phyloP scores from a whole-genome alignment of 176 grass and related monocot species.

The Triticum urartu region DNA sequence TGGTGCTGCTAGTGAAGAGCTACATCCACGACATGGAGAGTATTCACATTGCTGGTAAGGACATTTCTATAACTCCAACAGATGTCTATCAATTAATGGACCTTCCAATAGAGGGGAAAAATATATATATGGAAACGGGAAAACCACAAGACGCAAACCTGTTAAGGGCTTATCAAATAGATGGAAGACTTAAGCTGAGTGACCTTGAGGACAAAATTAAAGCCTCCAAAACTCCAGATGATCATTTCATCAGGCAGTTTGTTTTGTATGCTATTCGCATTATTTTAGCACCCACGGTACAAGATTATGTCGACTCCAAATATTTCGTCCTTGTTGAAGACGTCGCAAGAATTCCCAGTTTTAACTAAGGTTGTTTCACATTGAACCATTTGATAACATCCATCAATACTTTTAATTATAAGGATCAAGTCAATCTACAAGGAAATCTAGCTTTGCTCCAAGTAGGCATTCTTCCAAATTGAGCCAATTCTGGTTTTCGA shows the following conservation, averaged over 20 bases:
- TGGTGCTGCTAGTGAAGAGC: neutral
- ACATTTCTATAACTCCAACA: neutral
- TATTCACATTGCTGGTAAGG: neutral
- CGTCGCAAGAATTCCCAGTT: neutral
- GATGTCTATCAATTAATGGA: neutral
- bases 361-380: conserved; percentile 2
- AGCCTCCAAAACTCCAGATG: neutral
- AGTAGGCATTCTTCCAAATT: too few relatives aligned
- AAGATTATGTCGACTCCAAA: neutral
- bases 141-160: neutral
- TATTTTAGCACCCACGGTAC: neutral
- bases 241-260: neutral
- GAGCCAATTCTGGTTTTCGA: too few relatives aligned
- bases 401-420: neutral
- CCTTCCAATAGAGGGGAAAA: neutral
- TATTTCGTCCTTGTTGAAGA: neutral
- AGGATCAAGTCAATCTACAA: neutral
- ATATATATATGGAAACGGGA: neutral
- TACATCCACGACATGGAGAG: too few relatives aligned
- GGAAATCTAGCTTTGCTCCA: neutral
- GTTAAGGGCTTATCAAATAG: neutral
- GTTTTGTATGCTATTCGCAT: neutral
- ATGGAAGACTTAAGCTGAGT: neutral
- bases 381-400: neutral
- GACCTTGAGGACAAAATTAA: neutral